Evolutionary conservation across 2,329 filamentous ascomycete genomes (phyloP).

Genomic region (Cadophora gregata): DNA sequence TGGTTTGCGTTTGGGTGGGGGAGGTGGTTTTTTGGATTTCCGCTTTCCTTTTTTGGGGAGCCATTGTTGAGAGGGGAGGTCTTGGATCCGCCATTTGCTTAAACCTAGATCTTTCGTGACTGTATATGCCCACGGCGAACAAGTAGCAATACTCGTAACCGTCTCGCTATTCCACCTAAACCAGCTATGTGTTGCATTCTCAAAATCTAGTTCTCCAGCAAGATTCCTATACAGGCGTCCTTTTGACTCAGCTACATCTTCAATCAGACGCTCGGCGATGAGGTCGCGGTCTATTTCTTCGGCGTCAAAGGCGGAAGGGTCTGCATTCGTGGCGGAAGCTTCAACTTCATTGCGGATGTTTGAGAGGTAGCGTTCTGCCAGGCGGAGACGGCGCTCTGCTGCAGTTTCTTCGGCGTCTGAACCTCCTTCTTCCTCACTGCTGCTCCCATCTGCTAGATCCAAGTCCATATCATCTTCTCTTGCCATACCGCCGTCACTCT

Average conservation of each 20-base stretch:
- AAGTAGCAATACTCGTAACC: constrained; percentile 80
- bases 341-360: constrained; percentile 83
- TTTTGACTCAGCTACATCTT: constrained; percentile 91
- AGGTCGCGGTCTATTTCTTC: constrained; percentile 91
- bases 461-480: constrained; percentile 62
- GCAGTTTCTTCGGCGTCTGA: constrained; percentile 75
- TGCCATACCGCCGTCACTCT: constrained; percentile 64
- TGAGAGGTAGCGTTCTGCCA: constrained; percentile 92
- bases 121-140: constrained; percentile 83
- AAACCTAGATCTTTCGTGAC: constrained; percentile 84
- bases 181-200: constrained; percentile 68
- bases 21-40: constrained; percentile 62
- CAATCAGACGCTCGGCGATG: constrained; percentile 86
- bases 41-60: constrained; percentile 55
- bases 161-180: constrained; percentile 81
- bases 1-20: constrained; percentile 65
- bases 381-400: constrained; percentile 81
- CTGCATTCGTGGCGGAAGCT: constrained; percentile 56
- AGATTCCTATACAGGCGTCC: constrained; percentile 86
- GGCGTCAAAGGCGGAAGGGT: constrained; percentile 89
- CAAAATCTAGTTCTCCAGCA: constrained; percentile 74
- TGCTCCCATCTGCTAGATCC: constrained; percentile 48
- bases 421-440: constrained; percentile 58
- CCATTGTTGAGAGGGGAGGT: constrained; percentile 65
- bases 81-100: constrained; percentile 87